phyloP scores from a whole-genome alignment of 2,329 filamentous ascomycete genomes.

The Coniochaeta hoffmannii region DNA sequence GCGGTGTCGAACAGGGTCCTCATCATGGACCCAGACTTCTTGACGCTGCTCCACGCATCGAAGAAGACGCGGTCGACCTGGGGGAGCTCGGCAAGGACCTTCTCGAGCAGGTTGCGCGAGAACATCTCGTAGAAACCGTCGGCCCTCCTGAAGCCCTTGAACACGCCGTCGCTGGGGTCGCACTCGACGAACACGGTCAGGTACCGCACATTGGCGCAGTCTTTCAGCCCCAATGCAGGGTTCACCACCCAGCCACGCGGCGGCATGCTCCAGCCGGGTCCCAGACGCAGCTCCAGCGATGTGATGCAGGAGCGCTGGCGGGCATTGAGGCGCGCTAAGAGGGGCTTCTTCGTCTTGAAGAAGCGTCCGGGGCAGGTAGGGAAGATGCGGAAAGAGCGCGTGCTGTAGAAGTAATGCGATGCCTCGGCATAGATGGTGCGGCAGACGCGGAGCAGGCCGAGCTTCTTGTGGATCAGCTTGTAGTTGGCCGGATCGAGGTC shows the following conservation, averaged over 20 bases:
- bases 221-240: constrained; percentile 52
- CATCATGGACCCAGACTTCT: constrained; percentile 59
- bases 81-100: constrained; percentile 50
- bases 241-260: constrained; percentile 65
- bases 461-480: constrained; percentile 49
- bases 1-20: constrained; percentile 47
- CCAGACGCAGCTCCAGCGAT: constrained; percentile 61
- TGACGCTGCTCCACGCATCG: constrained; percentile 60
- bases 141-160: constrained; percentile 58
- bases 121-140: constrained; percentile 67
- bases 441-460: constrained; percentile 55
- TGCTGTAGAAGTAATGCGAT: constrained; percentile 58
- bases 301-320: constrained; percentile 53
- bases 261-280: constrained; percentile 65
- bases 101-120: constrained; percentile 46
- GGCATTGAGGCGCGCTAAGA: constrained; percentile 58
- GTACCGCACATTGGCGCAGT: constrained; percentile 51
- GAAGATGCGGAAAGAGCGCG: constrained; percentile 57
- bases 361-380: constrained; percentile 56
- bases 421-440: constrained; percentile 56
- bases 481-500: constrained; percentile 63
- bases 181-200: constrained; percentile 64
- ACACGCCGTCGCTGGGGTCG: constrained; percentile 61
- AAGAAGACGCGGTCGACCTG: constrained; percentile 55
- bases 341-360: constrained; percentile 66